A percentile compares a stretch with the other conserved stretches of the same genome.
These are phyloP conservation scores for Kurtzmaniella quercitrusa DNA, from an alignment of 1,139 yeast genomes.

Conservation along the genomic window DNA sequence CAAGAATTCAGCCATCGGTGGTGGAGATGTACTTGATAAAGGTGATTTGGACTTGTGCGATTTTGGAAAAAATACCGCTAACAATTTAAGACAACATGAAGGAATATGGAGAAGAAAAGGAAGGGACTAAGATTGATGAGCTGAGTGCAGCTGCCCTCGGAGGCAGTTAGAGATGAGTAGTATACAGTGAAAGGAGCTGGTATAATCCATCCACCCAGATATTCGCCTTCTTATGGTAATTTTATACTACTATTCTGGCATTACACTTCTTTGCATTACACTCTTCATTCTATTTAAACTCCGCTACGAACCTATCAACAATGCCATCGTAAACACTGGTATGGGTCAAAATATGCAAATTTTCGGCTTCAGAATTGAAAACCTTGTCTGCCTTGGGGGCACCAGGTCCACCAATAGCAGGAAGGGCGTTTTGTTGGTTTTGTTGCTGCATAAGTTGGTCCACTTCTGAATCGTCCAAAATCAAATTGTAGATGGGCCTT, in stretches of 20 bases:
- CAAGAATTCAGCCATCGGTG: conserved; percentile 12
- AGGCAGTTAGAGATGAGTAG: no score
- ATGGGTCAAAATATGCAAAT: conserved; percentile 62
- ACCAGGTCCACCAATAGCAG: conserved; percentile 49
- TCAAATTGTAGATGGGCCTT: conserved; percentile 69
- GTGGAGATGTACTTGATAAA: background rate
- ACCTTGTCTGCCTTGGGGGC: conserved; percentile 57
- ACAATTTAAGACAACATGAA: background rate
- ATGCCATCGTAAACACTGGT: conserved; percentile 53
- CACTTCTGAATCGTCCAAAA: conserved; percentile 55
- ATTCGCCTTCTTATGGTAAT: no score
- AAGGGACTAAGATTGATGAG: no score
- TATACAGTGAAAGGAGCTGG: no score
- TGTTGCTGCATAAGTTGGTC: conserved; percentile 52
- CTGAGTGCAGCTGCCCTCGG: no score
- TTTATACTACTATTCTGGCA: no score
- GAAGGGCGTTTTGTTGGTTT: conserved; percentile 37
- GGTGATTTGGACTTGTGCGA: background rate
- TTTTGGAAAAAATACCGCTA: background rate
- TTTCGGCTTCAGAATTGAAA: conserved; percentile 71
- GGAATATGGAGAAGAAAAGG: no score
- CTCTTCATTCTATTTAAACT: background rate
- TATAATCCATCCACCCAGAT: no score
- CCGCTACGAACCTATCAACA: conserved; percentile 45
- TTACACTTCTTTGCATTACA: background rate